Evolutionary conservation across 2,329 filamentous ascomycete genomes (phyloP).

Genomic region (Trichocomaceae sp.): DNA sequence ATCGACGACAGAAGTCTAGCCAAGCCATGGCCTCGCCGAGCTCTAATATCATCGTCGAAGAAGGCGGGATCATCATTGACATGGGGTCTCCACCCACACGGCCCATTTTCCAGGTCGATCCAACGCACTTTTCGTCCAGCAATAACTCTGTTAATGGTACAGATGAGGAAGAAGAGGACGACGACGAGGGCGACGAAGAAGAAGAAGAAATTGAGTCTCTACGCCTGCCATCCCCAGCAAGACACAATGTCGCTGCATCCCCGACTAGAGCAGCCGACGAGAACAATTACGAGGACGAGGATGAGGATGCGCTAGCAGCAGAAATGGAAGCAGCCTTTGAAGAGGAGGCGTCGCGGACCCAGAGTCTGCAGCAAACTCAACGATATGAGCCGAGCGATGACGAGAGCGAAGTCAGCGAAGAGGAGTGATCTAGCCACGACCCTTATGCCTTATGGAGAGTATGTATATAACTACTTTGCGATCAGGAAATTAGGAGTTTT

Average conservation of each 20-base stretch:
- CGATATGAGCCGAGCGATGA: conserved; percentile 40
- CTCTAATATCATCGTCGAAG: conserved; percentile 42
- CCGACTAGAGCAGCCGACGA: conserved; percentile 5
- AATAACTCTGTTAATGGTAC: conserved; percentile 32
- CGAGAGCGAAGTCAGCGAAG: conserved; percentile 62
- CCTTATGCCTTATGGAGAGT: too few relatives aligned
- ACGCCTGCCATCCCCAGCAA: conserved; percentile 32
- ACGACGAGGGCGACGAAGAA: conserved; percentile 20
- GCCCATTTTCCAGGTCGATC: conserved; percentile 34
- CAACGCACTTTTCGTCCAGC: conserved; percentile 37
- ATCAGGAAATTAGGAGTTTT: too few relatives aligned
- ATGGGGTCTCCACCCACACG: conserved; percentile 41
- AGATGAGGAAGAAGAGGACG: conserved; percentile 32
- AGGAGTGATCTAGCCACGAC: too few relatives aligned
- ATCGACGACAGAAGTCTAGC: conserved; percentile 18
- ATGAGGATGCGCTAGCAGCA: conserved; percentile 51
- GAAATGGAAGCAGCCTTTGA: conserved; percentile 53
- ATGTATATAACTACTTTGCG: background rate
- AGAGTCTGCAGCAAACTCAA: conserved; percentile 21
- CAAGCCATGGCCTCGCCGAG: conserved; percentile 29
- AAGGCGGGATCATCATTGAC: conserved; percentile 44
- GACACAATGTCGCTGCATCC: conserved; percentile 16
- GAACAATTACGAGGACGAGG: conserved; percentile 25
- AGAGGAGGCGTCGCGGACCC: conserved; percentile 37
- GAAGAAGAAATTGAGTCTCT: conserved; percentile 33